Evolutionary conservation across 768 basidiomycete genomes (phyloP), one percentile per base, ranked within the genome.

Genomic region (Gloeopeniophorella convolvens): DNA sequence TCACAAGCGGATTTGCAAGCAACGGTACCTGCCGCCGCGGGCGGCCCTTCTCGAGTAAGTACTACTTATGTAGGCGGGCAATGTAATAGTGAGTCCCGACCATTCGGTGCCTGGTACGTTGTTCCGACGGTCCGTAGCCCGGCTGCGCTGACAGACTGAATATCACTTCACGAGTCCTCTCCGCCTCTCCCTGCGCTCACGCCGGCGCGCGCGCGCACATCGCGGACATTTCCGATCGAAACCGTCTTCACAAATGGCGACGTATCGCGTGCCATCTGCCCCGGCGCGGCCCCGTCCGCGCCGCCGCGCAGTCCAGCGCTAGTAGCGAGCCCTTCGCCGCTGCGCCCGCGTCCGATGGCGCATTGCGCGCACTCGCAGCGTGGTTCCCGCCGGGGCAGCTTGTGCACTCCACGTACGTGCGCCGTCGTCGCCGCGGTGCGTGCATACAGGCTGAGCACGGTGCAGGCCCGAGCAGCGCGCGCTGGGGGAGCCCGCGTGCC

Each of bases 301-400:
- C 46, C 11, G 46, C 33, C 24, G 27, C 16, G 4, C 46, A 47
- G 33, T 36, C 33, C 21, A 34, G 46, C n/a, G n/a, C n/a, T n/a
- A n/a, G n/a, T n/a, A n/a, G n/a, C 21, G 46, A 36, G 16, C 13
- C 36, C 23, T 47, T 24, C 18, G 11, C 36, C 13, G 46, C 46
- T 9, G 24, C 46, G 6, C 15, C 7, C n/a, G 45, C 30, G 15
- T 3, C 33, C 23, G 23, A 34, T 23, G n/a, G 41, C 26, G 23
- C 41, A 20, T 36, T 47, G 26, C 23, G 36, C 26, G 23, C 46
- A 15, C 21, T 47, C 20, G 46, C 33, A 15, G n/a, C 36, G 8
- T 47, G 46, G 46, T 47, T 47, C 21, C 34, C 34, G 5, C 46
- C 46, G 4, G 46, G 46, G 3, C 16, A 47, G n/a, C 23, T 15